Evolutionary conservation across 148 eudicot species (phyloP).

Genomic region (Arctostaphylos glauca): DNA sequence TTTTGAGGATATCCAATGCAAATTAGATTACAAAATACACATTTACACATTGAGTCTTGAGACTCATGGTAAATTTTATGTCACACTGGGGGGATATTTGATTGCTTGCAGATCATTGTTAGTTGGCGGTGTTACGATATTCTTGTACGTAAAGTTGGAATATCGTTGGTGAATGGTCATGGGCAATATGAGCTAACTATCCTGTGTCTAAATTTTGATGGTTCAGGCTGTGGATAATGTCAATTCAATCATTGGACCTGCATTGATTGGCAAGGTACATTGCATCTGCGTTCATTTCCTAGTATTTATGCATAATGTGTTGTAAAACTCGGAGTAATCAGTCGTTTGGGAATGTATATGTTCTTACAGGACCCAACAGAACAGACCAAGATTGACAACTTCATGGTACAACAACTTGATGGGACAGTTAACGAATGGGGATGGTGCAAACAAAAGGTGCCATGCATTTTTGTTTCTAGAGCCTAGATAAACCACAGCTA

Average conservation of each 20-base stretch:
- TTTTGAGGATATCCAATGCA: background rate
- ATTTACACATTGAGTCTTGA: background rate
- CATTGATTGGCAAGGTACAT: slow-evolving; percentile 84
- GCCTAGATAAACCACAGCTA: background rate
- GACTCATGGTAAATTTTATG: background rate
- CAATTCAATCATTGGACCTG: slow-evolving; percentile 80
- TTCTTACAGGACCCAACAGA: slow-evolving; percentile 68
- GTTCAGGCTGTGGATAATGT: slow-evolving; percentile 57
- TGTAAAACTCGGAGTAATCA: background rate
- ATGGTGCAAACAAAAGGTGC: slow-evolving; percentile 97
- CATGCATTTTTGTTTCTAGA: background rate
- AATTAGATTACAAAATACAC: background rate
- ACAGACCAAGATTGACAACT: slow-evolving; percentile 75
- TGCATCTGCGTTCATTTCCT: background rate
- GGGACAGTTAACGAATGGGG: slow-evolving; percentile 98
- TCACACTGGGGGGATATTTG: background rate
- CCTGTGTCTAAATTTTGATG: slow-evolving; percentile 2
- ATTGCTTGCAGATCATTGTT: background rate
- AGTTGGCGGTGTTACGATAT: background rate
- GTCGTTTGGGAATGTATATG: background rate
- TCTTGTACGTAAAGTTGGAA: background rate
- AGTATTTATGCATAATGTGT: background rate
- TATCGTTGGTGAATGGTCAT: background rate
- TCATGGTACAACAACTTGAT: slow-evolving; percentile 93
- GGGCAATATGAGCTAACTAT: background rate